These are phyloP conservation scores for Sporothrix globosa DNA, from an alignment of 2,329 filamentous ascomycete genomes.

Conservation along the genomic window DNA sequence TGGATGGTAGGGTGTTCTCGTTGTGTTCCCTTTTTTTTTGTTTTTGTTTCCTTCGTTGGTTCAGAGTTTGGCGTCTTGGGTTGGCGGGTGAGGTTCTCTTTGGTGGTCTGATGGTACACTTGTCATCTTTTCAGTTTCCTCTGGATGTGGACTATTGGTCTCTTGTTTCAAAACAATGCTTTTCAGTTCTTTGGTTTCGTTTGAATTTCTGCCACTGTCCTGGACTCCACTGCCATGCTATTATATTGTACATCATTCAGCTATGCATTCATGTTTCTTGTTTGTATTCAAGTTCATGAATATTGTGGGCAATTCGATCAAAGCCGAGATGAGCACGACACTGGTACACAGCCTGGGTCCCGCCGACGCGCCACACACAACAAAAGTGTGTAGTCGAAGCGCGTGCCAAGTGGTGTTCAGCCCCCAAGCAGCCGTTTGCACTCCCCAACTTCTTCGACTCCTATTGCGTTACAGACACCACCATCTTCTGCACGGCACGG, in stretches of 20 bases:
- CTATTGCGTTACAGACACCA: too few relatives aligned
- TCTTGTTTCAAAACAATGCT: not conserved
- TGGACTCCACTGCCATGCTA: not conserved
- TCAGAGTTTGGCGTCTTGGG: conserved; percentile 8
- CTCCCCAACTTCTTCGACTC: too few relatives aligned
- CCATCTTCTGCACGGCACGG: too few relatives aligned
- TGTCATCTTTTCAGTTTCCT: not conserved
- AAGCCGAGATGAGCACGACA: too few relatives aligned
- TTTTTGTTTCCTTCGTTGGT: not conserved
- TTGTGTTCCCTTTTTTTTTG: not conserved
- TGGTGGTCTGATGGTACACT: not conserved
- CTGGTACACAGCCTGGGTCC: too few relatives aligned
- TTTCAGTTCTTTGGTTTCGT: not conserved
- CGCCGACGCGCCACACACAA: too few relatives aligned
- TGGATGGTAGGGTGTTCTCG: not conserved
- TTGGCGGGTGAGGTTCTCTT: not conserved
- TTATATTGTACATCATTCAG: not conserved
- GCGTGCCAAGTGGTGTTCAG: too few relatives aligned
- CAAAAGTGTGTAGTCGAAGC: too few relatives aligned
- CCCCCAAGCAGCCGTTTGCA: too few relatives aligned
- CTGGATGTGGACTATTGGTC: conserved; percentile 3
- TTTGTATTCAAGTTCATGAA: too few relatives aligned
- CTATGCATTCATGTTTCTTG: not conserved
- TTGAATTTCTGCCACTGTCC: too few relatives aligned
- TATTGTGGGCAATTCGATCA: too few relatives aligned